phyloP scores from a whole-genome alignment of 306 rosid species.

The Gillenia trifoliata region DNA sequence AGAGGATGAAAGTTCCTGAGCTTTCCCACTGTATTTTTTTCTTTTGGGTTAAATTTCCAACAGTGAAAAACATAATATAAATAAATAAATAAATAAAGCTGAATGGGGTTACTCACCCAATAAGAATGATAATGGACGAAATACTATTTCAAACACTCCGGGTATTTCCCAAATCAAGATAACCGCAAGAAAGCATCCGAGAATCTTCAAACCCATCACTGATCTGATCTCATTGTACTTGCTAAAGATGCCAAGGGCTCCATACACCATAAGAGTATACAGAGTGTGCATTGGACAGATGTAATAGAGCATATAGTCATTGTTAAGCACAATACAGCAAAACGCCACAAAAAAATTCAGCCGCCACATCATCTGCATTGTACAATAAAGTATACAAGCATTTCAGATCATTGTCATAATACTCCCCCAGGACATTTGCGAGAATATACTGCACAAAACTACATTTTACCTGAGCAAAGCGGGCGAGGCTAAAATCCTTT shows the following conservation, averaged over 20 bases:
- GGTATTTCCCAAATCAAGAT: constrained; percentile 95
- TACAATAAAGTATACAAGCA: constrained; percentile 8
- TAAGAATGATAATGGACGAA: constrained; percentile 72
- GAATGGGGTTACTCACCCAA: constrained; percentile 59
- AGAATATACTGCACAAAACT: constrained; percentile 2
- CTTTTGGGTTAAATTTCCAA: background rate
- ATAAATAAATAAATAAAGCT: background rate
- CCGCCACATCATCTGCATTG: constrained; percentile 98
- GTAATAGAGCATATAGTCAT: constrained; percentile 92
- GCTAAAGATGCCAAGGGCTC: constrained; percentile 85
- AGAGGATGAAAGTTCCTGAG: background rate
- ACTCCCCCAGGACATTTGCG: background rate
- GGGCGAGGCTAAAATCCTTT: constrained; percentile 90
- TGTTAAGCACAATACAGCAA: constrained; percentile 89
- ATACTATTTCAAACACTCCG: constrained; percentile 73
- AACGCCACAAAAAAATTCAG: constrained; percentile 85
- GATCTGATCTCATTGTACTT: constrained; percentile 83
- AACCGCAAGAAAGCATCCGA: constrained; percentile 86
- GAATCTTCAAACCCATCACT: constrained; percentile 73
- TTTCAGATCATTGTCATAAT: constrained; percentile 1
- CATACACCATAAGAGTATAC: constrained; percentile 96
- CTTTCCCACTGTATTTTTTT: background rate
- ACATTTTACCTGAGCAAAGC: constrained; percentile 83
- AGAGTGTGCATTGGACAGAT: constrained; percentile 99
- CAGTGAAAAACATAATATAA: background rate